These are phyloP conservation scores for Lachnellula hyalina DNA, from an alignment of 2,329 filamentous ascomycete genomes.

Conservation along the genomic window DNA sequence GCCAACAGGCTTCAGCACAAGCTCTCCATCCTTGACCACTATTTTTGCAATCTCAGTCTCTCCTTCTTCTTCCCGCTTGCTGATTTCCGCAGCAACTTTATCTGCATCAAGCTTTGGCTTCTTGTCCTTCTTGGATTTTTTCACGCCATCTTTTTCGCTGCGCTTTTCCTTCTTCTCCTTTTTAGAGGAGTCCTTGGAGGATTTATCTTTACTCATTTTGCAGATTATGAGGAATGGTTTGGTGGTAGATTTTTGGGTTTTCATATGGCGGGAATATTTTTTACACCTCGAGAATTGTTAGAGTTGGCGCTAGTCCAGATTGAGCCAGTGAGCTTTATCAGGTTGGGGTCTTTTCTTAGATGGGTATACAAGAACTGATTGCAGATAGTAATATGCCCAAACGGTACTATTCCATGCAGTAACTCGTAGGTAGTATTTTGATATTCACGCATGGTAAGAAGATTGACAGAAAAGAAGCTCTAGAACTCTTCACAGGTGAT, in stretches of 20 bases:
- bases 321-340: not conserved
- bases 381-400: not conserved
- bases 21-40: conserved; percentile 34
- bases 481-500: not conserved
- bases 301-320: conserved; percentile 13
- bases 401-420: not conserved
- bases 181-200: conserved; percentile 33
- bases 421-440: too few species aligned
- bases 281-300: not conserved
- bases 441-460: too few species aligned
- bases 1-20: conserved; percentile 42
- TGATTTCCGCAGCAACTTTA: conserved; percentile 55
- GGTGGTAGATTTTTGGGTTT: not conserved
- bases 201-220: conserved; percentile 31
- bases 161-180: conserved; percentile 69
- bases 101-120: conserved; percentile 38
- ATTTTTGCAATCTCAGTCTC: conserved; percentile 28
- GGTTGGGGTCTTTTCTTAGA: not conserved
- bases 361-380: not conserved
- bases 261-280: not conserved
- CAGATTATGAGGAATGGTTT: conserved; percentile 2
- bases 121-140: conserved; percentile 39
- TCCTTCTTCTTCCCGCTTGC: conserved; percentile 44
- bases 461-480: too few species aligned
- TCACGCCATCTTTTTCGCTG: conserved; percentile 38